These are phyloP conservation scores for Hirschioporus abietinus DNA, from an alignment of 768 basidiomycete species.

Conservation along the genomic window DNA sequence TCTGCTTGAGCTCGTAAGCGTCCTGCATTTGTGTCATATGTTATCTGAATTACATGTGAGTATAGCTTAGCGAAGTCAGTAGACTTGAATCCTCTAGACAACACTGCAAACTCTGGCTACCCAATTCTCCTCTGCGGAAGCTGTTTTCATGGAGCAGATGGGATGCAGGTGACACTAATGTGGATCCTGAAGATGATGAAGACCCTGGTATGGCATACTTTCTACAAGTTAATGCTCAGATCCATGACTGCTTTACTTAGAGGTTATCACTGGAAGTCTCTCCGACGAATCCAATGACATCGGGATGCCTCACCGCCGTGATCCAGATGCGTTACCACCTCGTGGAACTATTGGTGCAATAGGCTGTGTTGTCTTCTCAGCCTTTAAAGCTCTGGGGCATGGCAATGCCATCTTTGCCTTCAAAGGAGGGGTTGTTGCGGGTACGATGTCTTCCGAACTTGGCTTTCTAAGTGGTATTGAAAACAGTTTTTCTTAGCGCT, in stretches of 20 bases:
- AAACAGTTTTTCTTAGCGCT: constrained; percentile 33
- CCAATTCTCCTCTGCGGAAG: constrained; percentile 29
- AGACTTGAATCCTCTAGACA: constrained; percentile 45
- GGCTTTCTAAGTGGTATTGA: not conserved
- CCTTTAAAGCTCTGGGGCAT: constrained; percentile 34
- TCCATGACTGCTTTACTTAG: constrained; percentile 18
- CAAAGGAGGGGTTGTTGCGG: constrained; percentile 63
- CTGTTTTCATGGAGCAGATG: constrained; percentile 40
- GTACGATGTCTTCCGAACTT: constrained; percentile 25
- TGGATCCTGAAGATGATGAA: constrained; percentile 56
- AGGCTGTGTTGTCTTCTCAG: constrained; percentile 41
- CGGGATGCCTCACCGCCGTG: constrained; percentile 50
- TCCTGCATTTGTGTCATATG: not conserved
- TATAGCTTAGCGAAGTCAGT: constrained; percentile 53
- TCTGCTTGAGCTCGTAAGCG: constrained; percentile 31
- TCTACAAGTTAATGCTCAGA: not conserved
- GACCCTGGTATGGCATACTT: constrained; percentile 44
- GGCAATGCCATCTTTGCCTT: constrained; percentile 67
- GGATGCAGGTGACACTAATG: constrained; percentile 36
- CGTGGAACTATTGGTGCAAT: constrained; percentile 49
- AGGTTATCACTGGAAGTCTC: constrained; percentile 55
- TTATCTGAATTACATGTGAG: constrained; percentile 24
- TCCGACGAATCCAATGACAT: constrained; percentile 41
- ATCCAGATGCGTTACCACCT: constrained; percentile 74
- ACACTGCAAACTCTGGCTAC: constrained; percentile 51